Evolutionary conservation across 2,329 filamentous ascomycete species (phyloP).

Genomic region (Penicillium sp.): DNA sequence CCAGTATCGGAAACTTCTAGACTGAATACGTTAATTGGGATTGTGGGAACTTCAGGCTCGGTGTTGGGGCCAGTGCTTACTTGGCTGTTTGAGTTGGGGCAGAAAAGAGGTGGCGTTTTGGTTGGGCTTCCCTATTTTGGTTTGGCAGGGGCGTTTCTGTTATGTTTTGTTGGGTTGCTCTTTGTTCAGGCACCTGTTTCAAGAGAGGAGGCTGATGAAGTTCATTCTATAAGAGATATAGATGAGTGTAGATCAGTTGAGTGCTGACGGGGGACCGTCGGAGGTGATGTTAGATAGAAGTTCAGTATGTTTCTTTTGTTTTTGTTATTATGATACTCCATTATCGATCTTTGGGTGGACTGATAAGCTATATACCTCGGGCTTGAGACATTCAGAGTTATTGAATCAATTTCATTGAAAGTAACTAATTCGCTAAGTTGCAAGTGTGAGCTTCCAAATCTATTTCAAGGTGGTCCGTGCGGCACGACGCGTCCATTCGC

Average conservation of each 20-base stretch:
- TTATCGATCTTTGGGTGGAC: no score
- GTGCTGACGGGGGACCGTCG: not conserved
- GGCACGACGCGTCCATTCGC: slow-evolving; percentile 23
- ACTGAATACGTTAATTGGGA: not conserved
- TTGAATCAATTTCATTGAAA: no score
- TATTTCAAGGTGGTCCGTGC: slow-evolving; percentile 39
- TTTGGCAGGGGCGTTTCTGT: not conserved
- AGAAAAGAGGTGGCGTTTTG: not conserved
- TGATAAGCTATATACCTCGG: no score
- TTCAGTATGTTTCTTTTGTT: not conserved
- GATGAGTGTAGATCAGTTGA: not conserved
- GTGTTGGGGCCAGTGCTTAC: not conserved
- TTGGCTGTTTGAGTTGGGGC: not conserved
- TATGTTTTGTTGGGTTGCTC: not conserved
- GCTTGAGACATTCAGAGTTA: no score
- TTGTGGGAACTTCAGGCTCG: not conserved
- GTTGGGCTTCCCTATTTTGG: not conserved
- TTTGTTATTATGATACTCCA: not conserved
- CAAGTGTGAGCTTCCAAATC: not conserved
- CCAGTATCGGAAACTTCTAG: not conserved
- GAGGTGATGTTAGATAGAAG: not conserved
- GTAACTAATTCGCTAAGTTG: no score
- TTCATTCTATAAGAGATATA: not conserved
- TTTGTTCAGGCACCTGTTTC: not conserved
- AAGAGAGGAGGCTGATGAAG: not conserved